Base-by-base conservation (phyloP, 768 basidiomycete species). In the Mycena vitilis region DNA sequence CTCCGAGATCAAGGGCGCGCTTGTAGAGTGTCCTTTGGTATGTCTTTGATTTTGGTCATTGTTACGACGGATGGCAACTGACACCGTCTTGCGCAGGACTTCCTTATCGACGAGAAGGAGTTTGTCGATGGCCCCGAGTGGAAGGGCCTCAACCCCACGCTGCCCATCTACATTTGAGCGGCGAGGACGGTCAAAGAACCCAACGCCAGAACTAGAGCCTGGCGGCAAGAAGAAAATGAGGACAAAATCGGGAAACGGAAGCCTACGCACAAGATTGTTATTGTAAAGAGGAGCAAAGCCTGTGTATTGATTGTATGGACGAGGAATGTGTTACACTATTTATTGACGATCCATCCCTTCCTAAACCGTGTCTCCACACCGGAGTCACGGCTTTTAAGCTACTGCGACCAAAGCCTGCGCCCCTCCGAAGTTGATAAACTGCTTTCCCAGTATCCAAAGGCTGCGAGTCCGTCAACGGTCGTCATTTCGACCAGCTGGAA, bases 1-100 rank as follows among this genome's bases (percentile, higher is more conserved):
- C 49, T 79, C 82, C 22, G 83, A 89, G 74, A 89, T 94, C 53
- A 86, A 81, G 74, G 93, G 93, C 44, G 83, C 91, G 5, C 77
- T 94, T n/a, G 92, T 94, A 1, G 93, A 94, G 72, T 87, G 86
- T 73, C 92, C 93, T 51, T 74, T 94, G 75, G 92, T 94, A 71
- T 61, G 87, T 76, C n/a, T 25, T 30, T 51, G 38, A 40, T n/a
- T 25, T 30, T 30, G 60, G 25, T 49, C 61, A 51, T 51, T 37
- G 23, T 48, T 13, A 63, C 2, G 22, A 15, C 66, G 61, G 49
- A 54, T 53, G 9, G 30, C n/a, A 56, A 51, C 38, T 57, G 38
- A 73, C 69, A 40, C 65, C 62, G 65, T 44, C 60, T 52, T 58
- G 13, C 58, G 23, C 72, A 94, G 93, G 91, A 95, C 77, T 96